These are phyloP conservation scores for Gleditsia sinensis DNA, from an alignment of 306 rosid species.

Conservation along the genomic window DNA sequence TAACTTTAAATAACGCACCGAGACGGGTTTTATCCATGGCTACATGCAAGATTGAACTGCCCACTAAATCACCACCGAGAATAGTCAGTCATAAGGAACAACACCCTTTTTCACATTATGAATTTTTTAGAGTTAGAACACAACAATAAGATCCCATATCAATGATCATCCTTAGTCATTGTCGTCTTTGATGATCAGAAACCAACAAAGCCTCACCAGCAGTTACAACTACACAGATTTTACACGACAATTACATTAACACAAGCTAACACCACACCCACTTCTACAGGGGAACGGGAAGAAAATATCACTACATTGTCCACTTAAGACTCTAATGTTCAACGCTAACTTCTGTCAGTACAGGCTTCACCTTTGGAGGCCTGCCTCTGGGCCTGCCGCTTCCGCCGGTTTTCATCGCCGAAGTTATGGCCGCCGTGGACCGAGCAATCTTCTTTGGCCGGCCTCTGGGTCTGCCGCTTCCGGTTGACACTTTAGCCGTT, in stretches of 20 bases:
- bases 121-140: background rate
- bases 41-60: background rate
- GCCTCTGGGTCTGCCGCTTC: slow-evolving; percentile 63
- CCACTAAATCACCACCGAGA: no score
- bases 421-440: background rate
- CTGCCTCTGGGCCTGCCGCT: slow-evolving; percentile 67
- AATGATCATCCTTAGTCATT: slow-evolving; percentile 10
- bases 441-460: slow-evolving; percentile 72
- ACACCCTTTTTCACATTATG: background rate
- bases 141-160: background rate
- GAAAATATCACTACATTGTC: background rate
- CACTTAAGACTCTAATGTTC: slow-evolving; percentile 28
- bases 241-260: slow-evolving; percentile 33
- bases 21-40: background rate
- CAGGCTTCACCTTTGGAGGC: slow-evolving; percentile 69
- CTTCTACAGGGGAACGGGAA: slow-evolving; percentile 36
- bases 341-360: slow-evolving; percentile 52
- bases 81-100: background rate
- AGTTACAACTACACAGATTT: slow-evolving; percentile 28
- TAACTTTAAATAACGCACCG: background rate
- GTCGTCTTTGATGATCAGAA: slow-evolving; percentile 21
- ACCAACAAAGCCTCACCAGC: background rate
- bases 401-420: slow-evolving; percentile 1
- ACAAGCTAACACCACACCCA: slow-evolving; percentile 37
- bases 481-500: slow-evolving; percentile 37